phyloP scores from a whole-genome alignment of 345 rosid species.

The Pistacia integerrima region DNA sequence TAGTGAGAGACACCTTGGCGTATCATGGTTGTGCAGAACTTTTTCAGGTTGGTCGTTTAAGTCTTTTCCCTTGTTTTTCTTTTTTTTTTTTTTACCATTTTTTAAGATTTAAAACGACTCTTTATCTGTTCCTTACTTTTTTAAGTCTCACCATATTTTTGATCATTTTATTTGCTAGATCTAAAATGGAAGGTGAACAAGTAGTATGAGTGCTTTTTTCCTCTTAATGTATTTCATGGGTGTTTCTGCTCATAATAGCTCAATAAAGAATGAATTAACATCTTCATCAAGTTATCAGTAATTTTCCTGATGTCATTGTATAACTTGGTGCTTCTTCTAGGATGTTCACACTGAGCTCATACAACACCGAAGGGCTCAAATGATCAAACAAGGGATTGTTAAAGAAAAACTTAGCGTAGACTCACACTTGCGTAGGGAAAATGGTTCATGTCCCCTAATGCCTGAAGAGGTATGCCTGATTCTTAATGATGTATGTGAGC shows the following conservation, averaged over 20 bases:
- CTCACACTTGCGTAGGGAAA: constrained; percentile 70
- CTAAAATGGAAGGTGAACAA: background rate
- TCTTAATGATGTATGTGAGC: constrained; percentile 6
- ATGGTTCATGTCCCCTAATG: constrained; percentile 93
- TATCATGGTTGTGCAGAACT: constrained; percentile 99
- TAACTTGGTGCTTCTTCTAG: constrained; percentile 41
- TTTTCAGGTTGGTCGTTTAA: constrained; percentile 66
- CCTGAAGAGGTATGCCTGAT: constrained; percentile 81
- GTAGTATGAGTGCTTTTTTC: background rate
- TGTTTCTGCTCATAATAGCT: background rate
- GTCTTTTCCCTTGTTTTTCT: constrained; percentile 8
- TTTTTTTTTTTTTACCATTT: constrained; percentile 13
- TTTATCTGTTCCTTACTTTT: background rate
- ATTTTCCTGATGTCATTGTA: constrained; percentile 29
- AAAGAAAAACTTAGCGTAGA: constrained; percentile 58
- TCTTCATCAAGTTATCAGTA: constrained; percentile 18
- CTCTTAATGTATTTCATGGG: background rate
- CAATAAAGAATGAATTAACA: constrained; percentile 11
- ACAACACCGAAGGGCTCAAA: constrained; percentile 80
- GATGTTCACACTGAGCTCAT: constrained; percentile 96
- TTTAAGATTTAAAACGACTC: background rate
- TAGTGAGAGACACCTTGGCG: constrained; percentile 80
- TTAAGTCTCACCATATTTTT: background rate
- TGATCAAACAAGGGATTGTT: constrained; percentile 82
- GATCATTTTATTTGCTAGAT: background rate